Percentiles rank a stretch among this genome's conserved stretches.
phyloP scores from a whole-genome alignment of 768 basidiomycete species.

The Aureoboletus auriporus region DNA sequence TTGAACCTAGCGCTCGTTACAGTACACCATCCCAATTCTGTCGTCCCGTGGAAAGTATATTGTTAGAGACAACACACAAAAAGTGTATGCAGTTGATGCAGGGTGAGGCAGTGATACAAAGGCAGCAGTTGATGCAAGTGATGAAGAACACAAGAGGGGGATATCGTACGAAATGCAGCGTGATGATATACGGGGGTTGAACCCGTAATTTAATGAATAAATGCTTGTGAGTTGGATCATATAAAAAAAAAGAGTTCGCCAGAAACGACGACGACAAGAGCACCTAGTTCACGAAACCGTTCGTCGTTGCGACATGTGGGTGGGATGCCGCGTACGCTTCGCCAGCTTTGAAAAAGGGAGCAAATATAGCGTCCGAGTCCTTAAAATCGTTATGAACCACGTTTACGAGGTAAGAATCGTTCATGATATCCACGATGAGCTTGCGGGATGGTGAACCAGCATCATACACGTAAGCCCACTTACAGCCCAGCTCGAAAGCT shows the following conservation, averaged over 20 bases:
- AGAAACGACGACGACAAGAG: not conserved
- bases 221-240: conserved; percentile 28
- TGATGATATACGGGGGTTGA: conserved; percentile 75
- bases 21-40: conserved; percentile 8
- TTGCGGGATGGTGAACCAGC: conserved; percentile 68
- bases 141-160: conserved; percentile 6
- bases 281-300: conserved; percentile 33
- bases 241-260: not conserved
- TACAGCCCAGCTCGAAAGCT: conserved; percentile 85
- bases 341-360: conserved; percentile 77
- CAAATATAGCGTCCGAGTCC: conserved; percentile 77
- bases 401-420: conserved; percentile 82
- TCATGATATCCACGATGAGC: conserved; percentile 76
- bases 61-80: conserved; percentile 5
- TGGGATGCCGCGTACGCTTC: conserved; percentile 49
- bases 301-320: conserved; percentile 33
- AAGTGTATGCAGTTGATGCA: conserved; percentile 60
- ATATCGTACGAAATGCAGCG: conserved; percentile 21
- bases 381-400: conserved; percentile 97
- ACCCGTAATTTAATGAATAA: conserved; percentile 52
- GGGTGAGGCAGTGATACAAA: conserved; percentile 21
- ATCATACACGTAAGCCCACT: conserved; percentile 90
- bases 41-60: conserved; percentile 16
- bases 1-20: conserved; percentile 20
- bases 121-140: conserved; percentile 26